Conservation (phyloP, 768 basidiomycete genomes). For the Termitomyces sp. region DNA sequence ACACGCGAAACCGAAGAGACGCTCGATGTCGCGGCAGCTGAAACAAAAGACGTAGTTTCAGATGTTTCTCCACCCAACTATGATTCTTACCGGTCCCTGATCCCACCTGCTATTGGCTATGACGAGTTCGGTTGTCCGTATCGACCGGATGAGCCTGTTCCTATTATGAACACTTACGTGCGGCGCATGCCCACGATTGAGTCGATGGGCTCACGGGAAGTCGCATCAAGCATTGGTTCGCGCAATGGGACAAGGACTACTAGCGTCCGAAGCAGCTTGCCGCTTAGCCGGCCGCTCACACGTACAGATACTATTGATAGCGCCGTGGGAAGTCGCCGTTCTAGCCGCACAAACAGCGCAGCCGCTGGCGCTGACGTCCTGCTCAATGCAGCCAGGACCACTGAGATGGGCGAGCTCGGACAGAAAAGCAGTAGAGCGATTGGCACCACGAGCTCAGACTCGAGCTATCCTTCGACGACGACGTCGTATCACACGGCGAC, state of each 20-base stretch:
- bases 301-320: slow-evolving; percentile 28
- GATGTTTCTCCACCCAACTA: background rate
- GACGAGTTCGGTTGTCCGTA: slow-evolving; percentile 45
- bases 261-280: slow-evolving; percentile 16
- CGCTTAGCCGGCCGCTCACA: slow-evolving; percentile 33
- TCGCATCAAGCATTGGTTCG: slow-evolving; percentile 21
- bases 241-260: slow-evolving; percentile 14
- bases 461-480: slow-evolving; percentile 15
- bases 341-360: slow-evolving; percentile 32
- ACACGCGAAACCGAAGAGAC: slow-evolving; percentile 48
- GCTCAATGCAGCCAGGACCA: slow-evolving; percentile 16
- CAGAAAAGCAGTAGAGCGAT: slow-evolving; percentile 13
- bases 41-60: slow-evolving; percentile 20
- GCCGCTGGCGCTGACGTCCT: slow-evolving; percentile 24
- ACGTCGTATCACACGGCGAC: slow-evolving; percentile 18
- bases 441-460: slow-evolving; percentile 6
- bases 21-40: slow-evolving; percentile 28
- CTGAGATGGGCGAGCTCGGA: slow-evolving; percentile 30
- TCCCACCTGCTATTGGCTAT: slow-evolving; percentile 29
- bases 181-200: slow-evolving; percentile 81
- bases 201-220: slow-evolving; percentile 64
- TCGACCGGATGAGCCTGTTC: slow-evolving; percentile 45
- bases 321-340: slow-evolving; percentile 22
- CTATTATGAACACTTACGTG: slow-evolving; percentile 57
- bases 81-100: background rate